Percentiles rank a stretch among this genome's conserved stretches.
Conservation (phyloP, 179 eudicot genomes). For the Pouteria campechiana region DNA sequence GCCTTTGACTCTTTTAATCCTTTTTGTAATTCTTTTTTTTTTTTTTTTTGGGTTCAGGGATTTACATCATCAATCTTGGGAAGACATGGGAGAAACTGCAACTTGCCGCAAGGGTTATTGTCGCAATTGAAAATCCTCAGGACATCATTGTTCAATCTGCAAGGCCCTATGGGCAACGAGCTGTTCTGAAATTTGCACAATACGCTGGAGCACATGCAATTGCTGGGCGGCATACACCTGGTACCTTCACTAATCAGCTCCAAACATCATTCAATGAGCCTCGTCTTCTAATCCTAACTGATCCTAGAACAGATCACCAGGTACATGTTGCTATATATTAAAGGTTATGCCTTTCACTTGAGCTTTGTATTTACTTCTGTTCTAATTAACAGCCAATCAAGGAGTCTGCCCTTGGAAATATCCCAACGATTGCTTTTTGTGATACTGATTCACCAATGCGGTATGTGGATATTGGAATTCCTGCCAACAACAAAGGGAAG, state of each 20-base stretch:
- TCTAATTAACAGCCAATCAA: constrained; percentile 71
- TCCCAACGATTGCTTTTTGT: constrained; percentile 82
- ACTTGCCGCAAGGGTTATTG: constrained; percentile 81
- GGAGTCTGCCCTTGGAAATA: constrained; percentile 71
- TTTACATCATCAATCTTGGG: constrained; percentile 72
- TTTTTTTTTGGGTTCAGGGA: constrained; percentile 38
- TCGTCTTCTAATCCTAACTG: constrained; percentile 72
- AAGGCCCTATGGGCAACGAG: constrained; percentile 86
- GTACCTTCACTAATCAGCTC: constrained; percentile 89
- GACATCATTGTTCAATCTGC: constrained; percentile 91
- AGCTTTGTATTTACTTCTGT: too few relatives aligned
- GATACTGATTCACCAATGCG: constrained; percentile 82
- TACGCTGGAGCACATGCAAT: constrained; percentile 78
- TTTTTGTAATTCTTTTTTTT: too few relatives aligned
- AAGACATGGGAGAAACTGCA: constrained; percentile 84
- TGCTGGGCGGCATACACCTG: constrained; percentile 90
- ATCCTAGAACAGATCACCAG: constrained; percentile 86
- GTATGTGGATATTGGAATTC: constrained; percentile 71
- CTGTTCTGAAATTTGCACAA: constrained; percentile 82
- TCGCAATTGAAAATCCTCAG: constrained; percentile 74
- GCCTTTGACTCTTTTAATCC: too few relatives aligned
- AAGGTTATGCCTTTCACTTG: too few relatives aligned
- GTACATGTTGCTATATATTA: too few relatives aligned
- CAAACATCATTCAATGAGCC: constrained; percentile 86
- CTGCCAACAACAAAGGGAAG: constrained; percentile 83